These are phyloP conservation scores for Entomortierella chlamydospora DNA, from an alignment of 192 early-diverging fungal genomes.

Conservation along the genomic window DNA sequence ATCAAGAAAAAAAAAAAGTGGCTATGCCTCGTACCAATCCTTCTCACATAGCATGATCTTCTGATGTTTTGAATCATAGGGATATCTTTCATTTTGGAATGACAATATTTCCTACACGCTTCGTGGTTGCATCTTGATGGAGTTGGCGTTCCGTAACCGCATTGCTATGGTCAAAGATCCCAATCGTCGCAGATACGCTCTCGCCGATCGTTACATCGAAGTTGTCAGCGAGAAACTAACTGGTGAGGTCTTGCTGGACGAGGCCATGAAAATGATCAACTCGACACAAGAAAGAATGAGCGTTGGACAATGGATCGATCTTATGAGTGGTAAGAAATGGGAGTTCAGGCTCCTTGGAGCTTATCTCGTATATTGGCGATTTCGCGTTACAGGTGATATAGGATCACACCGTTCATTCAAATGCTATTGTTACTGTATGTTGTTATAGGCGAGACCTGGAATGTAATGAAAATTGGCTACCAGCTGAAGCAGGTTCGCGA, in stretches of 20 bases:
- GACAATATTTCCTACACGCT: constrained; percentile 98
- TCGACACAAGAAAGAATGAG: constrained; percentile 80
- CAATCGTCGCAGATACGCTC: constrained; percentile 75
- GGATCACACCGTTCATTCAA: background rate
- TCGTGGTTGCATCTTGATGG: constrained; percentile 95
- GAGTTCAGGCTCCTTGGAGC: no score
- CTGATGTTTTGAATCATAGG: constrained; percentile 69
- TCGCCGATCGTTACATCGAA: constrained; percentile 87
- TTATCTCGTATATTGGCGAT: no score
- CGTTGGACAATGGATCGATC: constrained; percentile 95
- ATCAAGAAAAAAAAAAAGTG: background rate
- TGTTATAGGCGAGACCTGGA: constrained; percentile 95
- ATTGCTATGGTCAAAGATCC: constrained; percentile 90
- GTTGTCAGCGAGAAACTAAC: constrained; percentile 86
- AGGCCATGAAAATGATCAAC: constrained; percentile 92
- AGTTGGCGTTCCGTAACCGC: constrained; percentile 91
- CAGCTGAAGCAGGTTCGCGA: constrained; percentile 99
- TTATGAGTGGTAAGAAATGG: constrained; percentile 86
- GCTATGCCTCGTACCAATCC: background rate
- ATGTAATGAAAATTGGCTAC: constrained; percentile 95
- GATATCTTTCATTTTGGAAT: constrained; percentile 99
- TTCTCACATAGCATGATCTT: no score
- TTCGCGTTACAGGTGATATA: no score
- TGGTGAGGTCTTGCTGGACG: constrained; percentile 96
- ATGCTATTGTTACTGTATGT: background rate